These are phyloP conservation scores for Stentor roeselii DNA, from an alignment of 73 alveolate genomes.

Conservation along the genomic window DNA sequence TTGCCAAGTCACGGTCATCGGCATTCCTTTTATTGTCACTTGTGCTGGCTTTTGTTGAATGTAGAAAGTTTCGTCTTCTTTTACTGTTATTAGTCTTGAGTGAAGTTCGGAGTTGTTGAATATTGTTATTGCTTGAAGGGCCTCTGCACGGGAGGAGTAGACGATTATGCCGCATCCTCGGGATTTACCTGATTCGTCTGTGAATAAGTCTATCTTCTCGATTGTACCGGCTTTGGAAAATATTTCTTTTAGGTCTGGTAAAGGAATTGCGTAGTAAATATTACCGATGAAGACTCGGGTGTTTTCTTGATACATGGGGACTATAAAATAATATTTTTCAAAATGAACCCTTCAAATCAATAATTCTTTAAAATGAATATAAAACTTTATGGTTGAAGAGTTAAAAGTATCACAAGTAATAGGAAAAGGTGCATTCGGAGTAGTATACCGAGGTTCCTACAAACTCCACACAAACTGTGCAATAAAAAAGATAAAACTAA, in stretches of 20 bases:
- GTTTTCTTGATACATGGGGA: neutral
- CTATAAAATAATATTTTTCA: too few species aligned
- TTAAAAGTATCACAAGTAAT: too few species aligned
- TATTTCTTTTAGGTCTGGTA: neutral
- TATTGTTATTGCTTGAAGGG: slow-evolving; percentile 17
- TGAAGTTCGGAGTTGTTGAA: slow-evolving; percentile 13
- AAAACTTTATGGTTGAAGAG: too few species aligned
- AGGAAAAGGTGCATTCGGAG: too few species aligned
- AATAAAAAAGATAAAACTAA: too few species aligned
- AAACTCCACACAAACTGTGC: too few species aligned
- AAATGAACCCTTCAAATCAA: too few species aligned
- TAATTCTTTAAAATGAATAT: too few species aligned
- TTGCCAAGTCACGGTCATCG: slow-evolving; percentile 29
- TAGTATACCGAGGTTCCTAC: too few species aligned
- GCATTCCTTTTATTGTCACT: slow-evolving; percentile 35
- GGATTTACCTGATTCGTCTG: slow-evolving; percentile 41
- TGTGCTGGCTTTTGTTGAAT: slow-evolving; percentile 1
- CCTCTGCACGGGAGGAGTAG: slow-evolving; percentile 27
- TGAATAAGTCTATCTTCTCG: slow-evolving; percentile 37
- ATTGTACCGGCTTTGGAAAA: slow-evolving; percentile 41
- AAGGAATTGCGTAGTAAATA: neutral
- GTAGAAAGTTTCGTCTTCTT: slow-evolving; percentile 23
- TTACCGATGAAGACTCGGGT: neutral
- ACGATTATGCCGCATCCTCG: slow-evolving; percentile 46
- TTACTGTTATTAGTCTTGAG: slow-evolving; percentile 29